Base-by-base conservation (phyloP, 495 filamentous ascomycete species). In the Pyrenula aspistea region DNA sequence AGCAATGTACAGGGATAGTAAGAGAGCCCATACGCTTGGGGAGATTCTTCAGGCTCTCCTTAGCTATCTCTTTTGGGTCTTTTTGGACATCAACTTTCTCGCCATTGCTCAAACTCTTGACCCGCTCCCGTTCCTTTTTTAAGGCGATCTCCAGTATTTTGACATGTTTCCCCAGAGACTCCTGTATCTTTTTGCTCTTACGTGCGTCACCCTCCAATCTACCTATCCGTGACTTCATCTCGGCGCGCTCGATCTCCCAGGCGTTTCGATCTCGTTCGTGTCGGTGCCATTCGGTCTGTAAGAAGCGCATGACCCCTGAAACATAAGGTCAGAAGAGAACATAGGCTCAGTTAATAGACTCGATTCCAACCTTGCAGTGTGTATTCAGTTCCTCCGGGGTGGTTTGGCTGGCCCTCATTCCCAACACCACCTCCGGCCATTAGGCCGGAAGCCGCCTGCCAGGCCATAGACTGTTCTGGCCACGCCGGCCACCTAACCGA, bases 141-240 rank as follows among this genome's bases (percentile, higher is more conserved):
- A 98, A 74, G 54, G 92, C 92, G 60, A 82, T 81, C 71, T 98
- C 93, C 61, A 98, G 79, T 72, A 98, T 87, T 49, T 84, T 77
- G 55, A 98, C 86, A 67, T 95, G 91, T 71, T 89, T 91, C 59
- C 86, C 86, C 51, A 96, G 72, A 12, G 87, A 87, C 69, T 92
- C 91, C 56, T 95, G 89, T 57, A 91, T 73, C 57, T 86, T 84
- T 70, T 94, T 94, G 53, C 86, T 83, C 53, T 88, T 88, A 53
- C 91, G 78, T 21, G 85, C 78, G 54, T 94, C 89, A 56, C 93
- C 93, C 67, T 98, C 93, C 59, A 96, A 77, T 64, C 86, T 84
- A n/a, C 91, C 93, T 71, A 98, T 96, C 68, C 92, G 84, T 60
- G 88, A 90, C 72, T 96, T 97, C 93, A 98, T 98, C 76, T 97